These are phyloP conservation scores for Euphorbia neoarborescens DNA, from an alignment of 441 rosid species.

Conservation along the genomic window DNA sequence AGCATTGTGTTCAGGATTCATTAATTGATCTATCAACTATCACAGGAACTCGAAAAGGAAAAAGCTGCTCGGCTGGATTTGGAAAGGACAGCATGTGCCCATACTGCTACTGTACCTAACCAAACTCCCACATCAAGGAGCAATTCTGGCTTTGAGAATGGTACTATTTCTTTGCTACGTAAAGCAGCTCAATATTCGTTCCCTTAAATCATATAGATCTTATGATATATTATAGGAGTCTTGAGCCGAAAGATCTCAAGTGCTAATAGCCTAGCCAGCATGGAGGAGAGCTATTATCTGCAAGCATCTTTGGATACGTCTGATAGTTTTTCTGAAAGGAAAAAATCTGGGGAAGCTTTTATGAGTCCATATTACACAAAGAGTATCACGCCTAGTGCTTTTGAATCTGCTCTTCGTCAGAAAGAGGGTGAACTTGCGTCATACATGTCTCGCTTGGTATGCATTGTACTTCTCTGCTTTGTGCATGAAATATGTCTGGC, in stretches of 20 bases:
- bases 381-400: conserved; percentile 85
- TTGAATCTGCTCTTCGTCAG: conserved; percentile 87
- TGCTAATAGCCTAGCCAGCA: conserved; percentile 78
- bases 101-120: conserved; percentile 52
- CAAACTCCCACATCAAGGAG: conserved; percentile 49
- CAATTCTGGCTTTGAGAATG: conserved; percentile 59
- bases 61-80: conserved; percentile 72
- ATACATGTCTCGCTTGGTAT: conserved; percentile 94
- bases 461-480: conserved; percentile 10
- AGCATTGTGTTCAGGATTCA: conserved; percentile 2
- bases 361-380: conserved; percentile 75
- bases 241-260: conserved; percentile 65
- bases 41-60: conserved; percentile 83
- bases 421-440: conserved; percentile 99
- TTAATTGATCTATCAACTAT: conserved; percentile 20
- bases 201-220: not conserved
- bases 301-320: conserved; percentile 88
- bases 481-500: conserved; percentile 1
- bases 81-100: conserved; percentile 53
- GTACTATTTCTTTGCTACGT: conserved; percentile 30
- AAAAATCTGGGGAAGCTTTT: conserved; percentile 52
- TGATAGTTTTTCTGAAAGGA: conserved; percentile 64
- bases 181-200: conserved; percentile 12
- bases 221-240: conserved; percentile 42
- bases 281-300: conserved; percentile 94